These are phyloP conservation scores for Hepatocystis sp. DNA, from an alignment of 169 alveolate species.

Conservation along the genomic window DNA sequence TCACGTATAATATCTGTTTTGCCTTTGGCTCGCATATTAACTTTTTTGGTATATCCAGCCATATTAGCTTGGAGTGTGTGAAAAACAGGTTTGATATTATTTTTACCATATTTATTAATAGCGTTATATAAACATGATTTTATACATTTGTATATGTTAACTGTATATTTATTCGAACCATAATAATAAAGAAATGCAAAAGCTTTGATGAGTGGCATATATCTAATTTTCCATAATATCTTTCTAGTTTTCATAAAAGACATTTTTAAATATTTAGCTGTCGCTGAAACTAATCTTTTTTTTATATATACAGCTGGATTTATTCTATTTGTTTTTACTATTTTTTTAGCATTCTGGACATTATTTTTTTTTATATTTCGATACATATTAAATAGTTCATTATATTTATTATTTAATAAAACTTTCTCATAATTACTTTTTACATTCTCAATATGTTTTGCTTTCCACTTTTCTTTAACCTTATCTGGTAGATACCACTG, in stretches of 20 bases:
- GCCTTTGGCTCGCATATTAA: constrained; percentile 58
- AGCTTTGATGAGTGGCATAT: constrained; percentile 63
- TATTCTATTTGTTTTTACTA: constrained; percentile 73
- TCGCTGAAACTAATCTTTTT: constrained; percentile 70
- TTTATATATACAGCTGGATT: constrained; percentile 64
- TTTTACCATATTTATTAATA: constrained; percentile 59
- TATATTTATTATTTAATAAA: constrained; percentile 60
- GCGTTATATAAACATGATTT: constrained; percentile 67
- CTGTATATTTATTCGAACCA: constrained; percentile 70
- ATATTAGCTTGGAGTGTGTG: constrained; percentile 73
- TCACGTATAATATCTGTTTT: constrained; percentile 73
- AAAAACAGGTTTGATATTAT: constrained; percentile 65
- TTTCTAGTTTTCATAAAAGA: constrained; percentile 57
- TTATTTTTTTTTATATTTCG: constrained; percentile 63
- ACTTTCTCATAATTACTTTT: constrained; percentile 43
- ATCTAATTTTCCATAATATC: constrained; percentile 70
- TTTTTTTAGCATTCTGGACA: constrained; percentile 43
- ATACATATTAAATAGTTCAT: constrained; percentile 62
- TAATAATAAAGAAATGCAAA: constrained; percentile 69
- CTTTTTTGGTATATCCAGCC: constrained; percentile 72
- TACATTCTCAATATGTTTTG: constrained; percentile 70
- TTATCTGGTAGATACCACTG: constrained; percentile 59
- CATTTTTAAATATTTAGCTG: constrained; percentile 67
- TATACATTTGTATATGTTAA: constrained; percentile 61
- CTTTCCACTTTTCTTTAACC: constrained; percentile 45